Percentiles rank a stretch among this genome's conserved stretches.
These are phyloP conservation scores for Magnusiomyces magnusii DNA, from an alignment of 1,139 yeast species.

Conservation along the genomic window DNA sequence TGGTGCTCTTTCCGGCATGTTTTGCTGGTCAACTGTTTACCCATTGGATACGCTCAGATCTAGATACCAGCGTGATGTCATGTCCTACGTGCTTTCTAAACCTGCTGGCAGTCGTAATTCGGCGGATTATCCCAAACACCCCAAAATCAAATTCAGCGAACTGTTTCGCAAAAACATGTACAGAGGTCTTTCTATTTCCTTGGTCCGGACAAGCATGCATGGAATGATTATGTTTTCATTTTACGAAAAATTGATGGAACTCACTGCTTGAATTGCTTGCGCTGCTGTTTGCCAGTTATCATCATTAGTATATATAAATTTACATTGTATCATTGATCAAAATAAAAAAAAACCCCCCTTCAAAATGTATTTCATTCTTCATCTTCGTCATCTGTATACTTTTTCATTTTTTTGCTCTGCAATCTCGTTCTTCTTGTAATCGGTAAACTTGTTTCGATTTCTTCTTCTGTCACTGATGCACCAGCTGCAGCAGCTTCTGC, in stretches of 20 bases:
- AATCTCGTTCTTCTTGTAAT: not conserved
- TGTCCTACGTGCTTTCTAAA: constrained; percentile 42
- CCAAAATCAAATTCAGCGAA: constrained; percentile 18
- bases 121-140: constrained; percentile 13
- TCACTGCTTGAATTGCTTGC: constrained; percentile 10
- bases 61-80: constrained; percentile 63
- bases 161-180: constrained; percentile 44
- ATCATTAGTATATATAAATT: not conserved
- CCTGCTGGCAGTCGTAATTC: constrained; percentile 27
- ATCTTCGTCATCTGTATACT: not conserved
- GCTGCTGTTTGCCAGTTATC: not conserved
- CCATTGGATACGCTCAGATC: constrained; percentile 79
- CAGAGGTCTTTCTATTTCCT: constrained; percentile 69
- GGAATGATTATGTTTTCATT: constrained; percentile 70
- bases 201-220: constrained; percentile 60
- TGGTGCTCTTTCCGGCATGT: constrained; percentile 73
- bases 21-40: constrained; percentile 66
- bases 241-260: constrained; percentile 47
- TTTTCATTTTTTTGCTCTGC: not conserved
- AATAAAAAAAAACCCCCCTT: not conserved
- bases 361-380: not conserved
- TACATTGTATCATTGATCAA: not conserved
- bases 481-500: not conserved
- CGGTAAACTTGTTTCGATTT: not conserved
- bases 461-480: not conserved